These are phyloP conservation scores for Xylona heveae DNA, from an alignment of 495 filamentous ascomycete species.

Conservation along the genomic window DNA sequence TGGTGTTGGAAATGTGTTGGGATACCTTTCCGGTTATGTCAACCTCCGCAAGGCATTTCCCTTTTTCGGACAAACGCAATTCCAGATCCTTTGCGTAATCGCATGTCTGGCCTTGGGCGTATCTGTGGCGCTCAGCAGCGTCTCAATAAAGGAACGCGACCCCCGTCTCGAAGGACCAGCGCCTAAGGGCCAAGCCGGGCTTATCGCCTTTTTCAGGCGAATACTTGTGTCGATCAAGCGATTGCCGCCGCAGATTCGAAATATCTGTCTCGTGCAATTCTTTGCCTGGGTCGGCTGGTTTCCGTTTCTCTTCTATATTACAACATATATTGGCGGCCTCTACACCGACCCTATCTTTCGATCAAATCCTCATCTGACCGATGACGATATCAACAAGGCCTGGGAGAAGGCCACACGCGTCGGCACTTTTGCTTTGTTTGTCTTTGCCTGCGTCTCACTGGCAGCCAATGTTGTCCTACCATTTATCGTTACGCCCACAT, in stretches of 20 bases:
- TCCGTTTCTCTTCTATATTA: slow-evolving; percentile 83
- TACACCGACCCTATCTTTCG: slow-evolving; percentile 65
- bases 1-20: slow-evolving; percentile 70
- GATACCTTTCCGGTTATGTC: slow-evolving; percentile 64
- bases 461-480: slow-evolving; percentile 59
- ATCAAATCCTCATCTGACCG: slow-evolving; percentile 51
- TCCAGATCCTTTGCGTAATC: slow-evolving; percentile 72
- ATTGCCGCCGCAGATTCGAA: slow-evolving; percentile 57
- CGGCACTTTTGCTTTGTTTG: slow-evolving; percentile 67
- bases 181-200: slow-evolving; percentile 27
- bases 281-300: slow-evolving; percentile 92
- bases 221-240: slow-evolving; percentile 53
- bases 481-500: slow-evolving; percentile 60
- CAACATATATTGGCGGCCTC: slow-evolving; percentile 67
- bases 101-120: slow-evolving; percentile 44
- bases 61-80: slow-evolving; percentile 66
- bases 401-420: slow-evolving; percentile 69
- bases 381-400: slow-evolving; percentile 46
- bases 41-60: slow-evolving; percentile 48
- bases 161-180: slow-evolving; percentile 44
- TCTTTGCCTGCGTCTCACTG: slow-evolving; percentile 69
- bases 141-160: slow-evolving; percentile 53
- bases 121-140: slow-evolving; percentile 45
- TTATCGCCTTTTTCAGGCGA: slow-evolving; percentile 56
- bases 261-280: slow-evolving; percentile 72